phyloP scores from a whole-genome alignment of 441 rosid genomes.

The Gossypium lobatum region DNA sequence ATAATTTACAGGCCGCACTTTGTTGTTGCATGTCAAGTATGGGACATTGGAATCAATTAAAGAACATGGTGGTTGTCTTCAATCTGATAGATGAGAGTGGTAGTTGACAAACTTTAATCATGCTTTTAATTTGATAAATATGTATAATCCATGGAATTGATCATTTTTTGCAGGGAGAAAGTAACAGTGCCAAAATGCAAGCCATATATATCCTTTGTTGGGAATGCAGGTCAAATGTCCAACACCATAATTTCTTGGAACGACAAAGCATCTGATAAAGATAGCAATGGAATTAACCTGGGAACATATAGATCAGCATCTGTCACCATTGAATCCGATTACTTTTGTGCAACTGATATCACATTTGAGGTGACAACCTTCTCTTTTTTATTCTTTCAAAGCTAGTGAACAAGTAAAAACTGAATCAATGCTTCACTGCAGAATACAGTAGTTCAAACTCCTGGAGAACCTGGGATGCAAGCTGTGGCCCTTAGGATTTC shows the following conservation, averaged over 20 bases:
- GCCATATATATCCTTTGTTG: constrained; percentile 74
- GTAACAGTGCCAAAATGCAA: constrained; percentile 61
- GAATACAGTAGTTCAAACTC: constrained; percentile 70
- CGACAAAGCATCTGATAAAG: constrained; percentile 68
- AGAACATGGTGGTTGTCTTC: no score
- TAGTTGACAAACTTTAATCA: no score
- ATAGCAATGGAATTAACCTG: constrained; percentile 36
- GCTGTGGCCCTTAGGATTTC: constrained; percentile 75
- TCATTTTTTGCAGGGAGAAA: constrained; percentile 53
- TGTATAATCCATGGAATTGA: no score
- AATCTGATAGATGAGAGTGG: no score
- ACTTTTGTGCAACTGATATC: constrained; percentile 71
- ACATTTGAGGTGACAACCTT: constrained; percentile 58
- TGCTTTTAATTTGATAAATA: no score
- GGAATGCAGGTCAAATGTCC: constrained; percentile 33
- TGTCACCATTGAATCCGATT: constrained; percentile 62
- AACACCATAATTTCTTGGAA: constrained; percentile 64
- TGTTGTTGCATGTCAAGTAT: no score
- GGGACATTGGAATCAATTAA: no score
- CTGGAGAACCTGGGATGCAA: constrained; percentile 71
- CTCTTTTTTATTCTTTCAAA: neutral
- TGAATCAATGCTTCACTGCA: constrained; percentile 22
- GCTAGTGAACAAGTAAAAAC: neutral
- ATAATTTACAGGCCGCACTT: neutral
- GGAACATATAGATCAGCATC: constrained; percentile 83